A percentile compares a stretch with the other conserved stretches of the same genome.
These are phyloP conservation scores for Garcia nutans DNA, from an alignment of 345 rosid species.

Conservation along the genomic window DNA sequence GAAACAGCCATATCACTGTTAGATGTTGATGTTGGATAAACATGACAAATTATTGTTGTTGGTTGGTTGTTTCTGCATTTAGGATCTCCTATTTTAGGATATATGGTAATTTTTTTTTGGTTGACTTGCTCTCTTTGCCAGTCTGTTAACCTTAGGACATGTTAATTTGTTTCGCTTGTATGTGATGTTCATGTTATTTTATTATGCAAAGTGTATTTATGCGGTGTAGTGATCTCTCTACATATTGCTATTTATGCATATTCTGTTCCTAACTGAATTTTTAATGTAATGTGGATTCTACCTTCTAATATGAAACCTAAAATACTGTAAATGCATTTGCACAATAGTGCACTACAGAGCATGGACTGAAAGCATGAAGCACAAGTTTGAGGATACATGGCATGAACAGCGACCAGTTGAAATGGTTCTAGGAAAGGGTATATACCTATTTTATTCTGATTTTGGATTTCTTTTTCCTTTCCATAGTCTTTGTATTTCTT, in stretches of 20 bases:
- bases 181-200: not conserved
- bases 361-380: constrained; percentile 76
- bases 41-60: not conserved
- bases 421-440: constrained; percentile 86
- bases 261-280: not conserved
- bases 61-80: not conserved
- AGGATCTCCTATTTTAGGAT: not conserved
- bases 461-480: not conserved
- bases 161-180: too few species aligned
- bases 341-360: constrained; percentile 78
- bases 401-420: constrained; percentile 79
- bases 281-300: not conserved
- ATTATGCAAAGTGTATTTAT: not conserved
- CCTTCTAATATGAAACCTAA: not conserved
- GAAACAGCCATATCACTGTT: not conserved
- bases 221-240: not conserved
- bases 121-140: not conserved
- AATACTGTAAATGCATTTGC: constrained; percentile 19
- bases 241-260: not conserved
- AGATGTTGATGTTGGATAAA: not conserved
- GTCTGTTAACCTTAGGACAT: not conserved
- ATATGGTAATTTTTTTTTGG: not conserved
- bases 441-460: not conserved
- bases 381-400: constrained; percentile 94
- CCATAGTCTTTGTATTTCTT: not conserved